Base-by-base conservation (phyloP, 805 yeast genomes). In the Metschnikowia vanudenii region DNA sequence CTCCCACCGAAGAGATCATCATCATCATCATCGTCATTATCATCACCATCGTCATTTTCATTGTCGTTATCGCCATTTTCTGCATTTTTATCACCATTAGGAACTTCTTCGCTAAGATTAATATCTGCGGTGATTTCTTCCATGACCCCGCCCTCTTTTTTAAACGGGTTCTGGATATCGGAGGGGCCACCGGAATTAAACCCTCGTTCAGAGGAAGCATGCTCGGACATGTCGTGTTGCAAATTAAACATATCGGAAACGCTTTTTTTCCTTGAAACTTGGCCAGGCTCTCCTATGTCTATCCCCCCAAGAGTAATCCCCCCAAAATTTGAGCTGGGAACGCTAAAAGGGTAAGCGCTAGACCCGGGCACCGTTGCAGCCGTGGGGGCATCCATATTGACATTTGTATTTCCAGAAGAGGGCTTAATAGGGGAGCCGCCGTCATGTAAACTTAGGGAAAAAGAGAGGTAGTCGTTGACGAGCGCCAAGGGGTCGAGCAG, bases 391-490 rank as follows among this genome's bases (percentile, higher is more conserved):
- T 9, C 37, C 43, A 14, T 29, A 28, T 18, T 3, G 31, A 8
- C 36, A 19, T 26, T 7, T 37, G 41, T n/a, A 14, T 38, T 24
- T 13, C 11, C 29, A 12, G 45, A 13, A 3, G n/a, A 10, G 16
- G 16, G 33, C 10, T 44, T 34, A 9, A 7, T 14, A 3, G 43
- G 26, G 4, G 42, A 26, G 26, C 10, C 29, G 2, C 43, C 19
- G 8, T 49, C 49, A 42, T 68, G 73, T n/a, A 37, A n/a, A 14
- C 46, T 39, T n/a, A 50, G 30, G 16, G 48, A 18, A 16, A 35
- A 41, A 10, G 48, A 19, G 24, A 71, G 56, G 43, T 69, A 66
- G 12, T 67, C 71, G 2, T 69, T 59, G 4, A 72, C 63, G 20
- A 72, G 57, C 16, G 51, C 47, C n/a, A 69, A 31, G 3, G 75